Evolutionary conservation across 805 yeast species (phyloP), one percentile per base, ranked within the genome.

Genomic region (Ogataea philodendri): DNA sequence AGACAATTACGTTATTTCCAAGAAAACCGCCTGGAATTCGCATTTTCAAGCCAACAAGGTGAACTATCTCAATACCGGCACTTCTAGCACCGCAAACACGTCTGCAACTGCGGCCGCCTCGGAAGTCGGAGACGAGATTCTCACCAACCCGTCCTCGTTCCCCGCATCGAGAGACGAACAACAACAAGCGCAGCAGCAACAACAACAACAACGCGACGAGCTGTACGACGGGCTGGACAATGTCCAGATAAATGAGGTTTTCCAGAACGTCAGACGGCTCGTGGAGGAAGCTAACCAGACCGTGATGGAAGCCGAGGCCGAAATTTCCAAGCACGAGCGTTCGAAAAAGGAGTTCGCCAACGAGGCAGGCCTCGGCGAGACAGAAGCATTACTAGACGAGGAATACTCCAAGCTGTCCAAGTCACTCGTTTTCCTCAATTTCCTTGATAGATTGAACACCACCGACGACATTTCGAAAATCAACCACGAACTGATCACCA

Each of bases 1-100:
- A 46, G 97, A 93, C 59, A 89, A 90, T 60, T 90, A 83, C 58
- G 65, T 87, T 9, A 49, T 57, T 11, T 51, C 58, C 9, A 54
- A 50, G 27, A 56, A 54, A 19, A 45, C 49, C 5, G 41, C 49
- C 4, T 48, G 47, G 47, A 31, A 37, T 15, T 30, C 49, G n/a
- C 48, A 43, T 29, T 30, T 41, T 22, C 42, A 33, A 16, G 27
- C 37, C 17, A 35, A 41, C 21, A 38, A 41, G 26, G 30, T 32
- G 16, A 37, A 33, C 26, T 37, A 37, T n/a, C 23, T 35, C 10
- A 22, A 26, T 14, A 31, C 22, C 5, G 37, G 37, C 5, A 25
- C 42, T 3, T 17, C 40, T 4, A 36, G 18, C 17, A 35, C 45
- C 10, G 32, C 33, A 11, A 37, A 23, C 18, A 29, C 41, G 10